Evolutionary conservation across 2,329 filamentous ascomycete species (phyloP), one percentile per base, ranked within the genome.

Genomic region (Fusarium goolgardi): DNA sequence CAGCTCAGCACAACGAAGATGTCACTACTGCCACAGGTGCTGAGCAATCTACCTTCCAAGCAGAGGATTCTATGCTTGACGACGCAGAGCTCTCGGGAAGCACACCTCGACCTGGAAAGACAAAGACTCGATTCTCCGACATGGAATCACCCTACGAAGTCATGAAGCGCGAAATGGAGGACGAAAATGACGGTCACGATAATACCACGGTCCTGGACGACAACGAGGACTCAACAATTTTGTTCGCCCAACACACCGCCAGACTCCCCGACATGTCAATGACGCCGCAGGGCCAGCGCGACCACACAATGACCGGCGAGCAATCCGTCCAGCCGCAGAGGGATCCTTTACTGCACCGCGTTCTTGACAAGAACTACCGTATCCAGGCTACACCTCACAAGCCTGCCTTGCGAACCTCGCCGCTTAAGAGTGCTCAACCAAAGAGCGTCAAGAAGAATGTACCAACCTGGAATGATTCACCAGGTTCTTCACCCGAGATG

Each of bases 331-430:
- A 78, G 52, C 72, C 74, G 23, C 73, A 82, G 73, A 87, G 88
- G 63, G 93, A 97, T 75, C 92, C 92, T 4, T 84, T 98, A 11
- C 85, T 99, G 40, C 95, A 98, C 78, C 92, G 91, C 60, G 85
- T 98, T n/a, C 87, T 97, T 7, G 94, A 98, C 82, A 97, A 96
- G 80, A 97, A 92, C 59, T 99, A 97, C 81, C 92, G 95, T 32
- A 85, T 99, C 25, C 93, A 96, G 78, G 93, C 95, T 8, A 99
- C 96, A 12, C 96, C 96, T 0, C 90, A 96, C 70, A 90, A 89
- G 73, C 75, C 77, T 5, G 70, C 78, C 5, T 73, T 78, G 32
- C 81, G 80, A 35, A 77, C 83, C 43, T 85, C 83, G 10, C 83
- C 84, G 2, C 75, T 83, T 54, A 84, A 83, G 62, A 75, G 72